Conservation (phyloP, 345 rosid species). For the Eucalyptus tenuipes region DNA sequence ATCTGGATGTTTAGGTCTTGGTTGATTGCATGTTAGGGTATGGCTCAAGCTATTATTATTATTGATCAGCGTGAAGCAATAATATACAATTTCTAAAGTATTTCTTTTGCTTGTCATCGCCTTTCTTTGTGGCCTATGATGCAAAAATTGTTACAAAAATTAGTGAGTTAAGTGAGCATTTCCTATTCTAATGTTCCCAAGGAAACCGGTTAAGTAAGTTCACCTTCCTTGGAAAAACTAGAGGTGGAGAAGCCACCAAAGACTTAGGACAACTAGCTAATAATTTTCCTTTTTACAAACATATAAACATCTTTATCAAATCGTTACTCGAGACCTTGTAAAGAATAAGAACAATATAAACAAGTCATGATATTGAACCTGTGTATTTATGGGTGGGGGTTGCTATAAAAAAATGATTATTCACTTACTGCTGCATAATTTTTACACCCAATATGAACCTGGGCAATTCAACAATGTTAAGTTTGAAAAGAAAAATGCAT, state of each 20-base stretch:
- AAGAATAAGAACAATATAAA: not conserved
- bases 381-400: not conserved
- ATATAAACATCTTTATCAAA: not conserved
- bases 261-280: not conserved
- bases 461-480: not conserved
- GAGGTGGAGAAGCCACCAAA: not conserved
- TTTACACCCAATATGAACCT: not conserved
- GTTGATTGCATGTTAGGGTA: not conserved
- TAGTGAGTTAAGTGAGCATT: not conserved
- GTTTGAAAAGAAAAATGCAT: not conserved
- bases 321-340: not conserved
- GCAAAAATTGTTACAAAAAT: not conserved
- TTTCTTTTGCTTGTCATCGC: not conserved
- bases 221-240: not conserved
- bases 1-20: not conserved
- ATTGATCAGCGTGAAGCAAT: not conserved
- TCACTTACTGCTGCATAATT: not conserved
- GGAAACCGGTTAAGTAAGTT: not conserved
- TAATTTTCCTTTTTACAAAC: not conserved
- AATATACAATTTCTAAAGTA: not conserved
- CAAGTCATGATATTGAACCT: not conserved
- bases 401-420: not conserved
- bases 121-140: not conserved
- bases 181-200: not conserved
- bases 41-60: not conserved